Base-by-base conservation (phyloP, 164 flowering plant species). In the Stephania cephalantha region DNA sequence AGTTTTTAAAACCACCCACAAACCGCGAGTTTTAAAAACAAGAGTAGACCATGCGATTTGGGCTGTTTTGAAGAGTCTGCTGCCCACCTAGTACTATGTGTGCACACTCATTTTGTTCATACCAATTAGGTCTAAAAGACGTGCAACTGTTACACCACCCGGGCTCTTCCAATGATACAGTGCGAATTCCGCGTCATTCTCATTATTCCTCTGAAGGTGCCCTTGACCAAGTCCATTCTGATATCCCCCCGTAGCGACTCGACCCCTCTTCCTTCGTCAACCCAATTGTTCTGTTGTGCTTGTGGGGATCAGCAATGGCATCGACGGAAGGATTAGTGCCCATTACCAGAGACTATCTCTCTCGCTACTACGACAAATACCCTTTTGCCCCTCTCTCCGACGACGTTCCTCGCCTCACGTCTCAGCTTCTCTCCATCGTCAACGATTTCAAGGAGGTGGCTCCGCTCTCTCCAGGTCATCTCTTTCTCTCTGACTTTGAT, bases 271-370 rank as follows among this genome's bases (percentile, higher is more conserved):
- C 65, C 17, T 58, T 58, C 65, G 65, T 58, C 65, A 7, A 18
- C 22, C 4, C 18, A 18, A 11, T 11, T 12, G 63, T 11, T 17
- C n/a, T 58, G 8, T 58, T 5, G 65, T 58, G 65, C 2, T 18
- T 15, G 65, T 58, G 20, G 7, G 6, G 65, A 58, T 7, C 6
- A 44, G n/a, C 71, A 64, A 95, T 93, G 95, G 92, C 94, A 63
- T 91, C 96, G 10, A 91, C 90, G 25, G 94, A 89, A 74, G 98
- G 98, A 50, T 77, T 95, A 83, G 90, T 93, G 76, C 99, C 99
- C 4, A 93, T 95, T 42, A 95, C 99, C 12, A 83, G 97, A 84
- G 79, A 74, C 5, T 91, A 81, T 76, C 80, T 95, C 50, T 82
- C 98, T 18, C 85, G 93, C 9, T 95, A 85, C 69, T 95, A 95